Evolutionary conservation across 768 basidiomycete species (phyloP).

Genomic region (Coprinopsis marcescibilis): DNA sequence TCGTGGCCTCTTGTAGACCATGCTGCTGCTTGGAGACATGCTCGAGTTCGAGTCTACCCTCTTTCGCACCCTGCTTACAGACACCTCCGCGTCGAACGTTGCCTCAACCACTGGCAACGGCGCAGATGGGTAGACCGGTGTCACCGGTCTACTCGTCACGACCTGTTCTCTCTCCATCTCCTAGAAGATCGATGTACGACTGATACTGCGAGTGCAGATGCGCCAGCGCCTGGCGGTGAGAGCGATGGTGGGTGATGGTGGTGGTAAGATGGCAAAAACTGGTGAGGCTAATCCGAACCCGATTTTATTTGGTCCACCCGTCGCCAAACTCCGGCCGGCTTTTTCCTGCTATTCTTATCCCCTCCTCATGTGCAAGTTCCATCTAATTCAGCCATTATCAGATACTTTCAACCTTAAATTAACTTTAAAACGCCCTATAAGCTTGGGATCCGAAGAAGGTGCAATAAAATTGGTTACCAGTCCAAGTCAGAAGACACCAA

Average conservation of each 20-base stretch:
- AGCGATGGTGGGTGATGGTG: not conserved
- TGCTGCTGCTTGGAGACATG: not conserved
- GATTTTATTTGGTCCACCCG: conserved; percentile 5
- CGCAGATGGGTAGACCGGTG: not conserved
- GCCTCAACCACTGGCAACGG: not conserved
- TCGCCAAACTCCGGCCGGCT: not conserved
- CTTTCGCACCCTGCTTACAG: conserved; percentile 5
- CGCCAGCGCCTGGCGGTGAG: not conserved
- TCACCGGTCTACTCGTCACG: not conserved
- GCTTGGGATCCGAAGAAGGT: no score
- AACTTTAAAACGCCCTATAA: no score
- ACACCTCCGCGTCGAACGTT: not conserved
- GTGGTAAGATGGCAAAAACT: conserved; percentile 9
- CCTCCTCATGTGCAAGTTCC: not conserved
- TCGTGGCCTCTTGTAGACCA: not conserved
- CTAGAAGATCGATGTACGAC: not conserved
- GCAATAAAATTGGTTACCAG: no score
- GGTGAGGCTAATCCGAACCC: conserved; percentile 1
- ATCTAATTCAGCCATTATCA: not conserved
- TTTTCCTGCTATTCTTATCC: not conserved
- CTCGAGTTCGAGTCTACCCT: conserved; percentile 4
- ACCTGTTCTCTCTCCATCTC: not conserved
- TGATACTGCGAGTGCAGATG: not conserved
- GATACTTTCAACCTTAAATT: no score
- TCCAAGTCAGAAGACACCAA: no score